Conservation (phyloP, 208 protist species). For the Vickermania ingenoplastis region DNA sequence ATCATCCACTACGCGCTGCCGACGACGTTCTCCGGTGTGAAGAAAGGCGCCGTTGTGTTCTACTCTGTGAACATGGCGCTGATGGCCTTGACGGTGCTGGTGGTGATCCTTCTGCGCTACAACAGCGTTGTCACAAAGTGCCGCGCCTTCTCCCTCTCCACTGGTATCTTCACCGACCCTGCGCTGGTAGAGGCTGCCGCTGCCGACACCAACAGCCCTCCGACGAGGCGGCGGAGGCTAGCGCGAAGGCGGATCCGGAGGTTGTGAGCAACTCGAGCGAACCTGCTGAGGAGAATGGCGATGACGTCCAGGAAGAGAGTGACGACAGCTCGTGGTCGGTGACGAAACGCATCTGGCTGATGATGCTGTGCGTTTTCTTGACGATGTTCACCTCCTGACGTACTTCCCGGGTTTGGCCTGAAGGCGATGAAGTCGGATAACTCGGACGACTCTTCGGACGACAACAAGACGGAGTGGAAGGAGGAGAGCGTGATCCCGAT, state of each 20-base stretch:
- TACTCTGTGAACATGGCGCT: slow-evolving; percentile 25
- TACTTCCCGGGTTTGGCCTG: slow-evolving; percentile 32
- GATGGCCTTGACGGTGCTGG: slow-evolving; percentile 20
- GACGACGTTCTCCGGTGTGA: slow-evolving; percentile 25
- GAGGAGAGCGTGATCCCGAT: slow-evolving; percentile 23
- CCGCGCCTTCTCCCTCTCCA: slow-evolving; percentile 14
- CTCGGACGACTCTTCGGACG: neutral
- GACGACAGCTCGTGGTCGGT: slow-evolving; percentile 11
- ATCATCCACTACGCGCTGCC: slow-evolving; percentile 23
- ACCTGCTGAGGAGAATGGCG: neutral
- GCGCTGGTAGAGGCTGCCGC: slow-evolving; percentile 7
- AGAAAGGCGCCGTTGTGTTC: slow-evolving; percentile 33
- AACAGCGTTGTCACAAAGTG: slow-evolving; percentile 20
- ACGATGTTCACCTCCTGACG: slow-evolving; percentile 25
- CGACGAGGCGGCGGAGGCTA: neutral
- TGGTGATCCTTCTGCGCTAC: slow-evolving; percentile 16
- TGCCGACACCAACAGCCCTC: slow-evolving; percentile 6
- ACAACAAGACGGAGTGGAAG: slow-evolving; percentile 7
- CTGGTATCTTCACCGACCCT: too few relatives aligned
- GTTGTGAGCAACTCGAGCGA: neutral
- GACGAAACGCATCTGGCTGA: slow-evolving; percentile 25
- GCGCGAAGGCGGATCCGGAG: slow-evolving; percentile 6
- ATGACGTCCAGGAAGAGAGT: neutral
- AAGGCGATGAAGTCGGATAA: slow-evolving; percentile 14
- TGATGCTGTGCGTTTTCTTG: slow-evolving; percentile 20